Percentiles rank a stretch among this genome's conserved stretches.
These are phyloP conservation scores for Aeschynomene evenia DNA, from an alignment of 306 rosid species.

Conservation along the genomic window DNA sequence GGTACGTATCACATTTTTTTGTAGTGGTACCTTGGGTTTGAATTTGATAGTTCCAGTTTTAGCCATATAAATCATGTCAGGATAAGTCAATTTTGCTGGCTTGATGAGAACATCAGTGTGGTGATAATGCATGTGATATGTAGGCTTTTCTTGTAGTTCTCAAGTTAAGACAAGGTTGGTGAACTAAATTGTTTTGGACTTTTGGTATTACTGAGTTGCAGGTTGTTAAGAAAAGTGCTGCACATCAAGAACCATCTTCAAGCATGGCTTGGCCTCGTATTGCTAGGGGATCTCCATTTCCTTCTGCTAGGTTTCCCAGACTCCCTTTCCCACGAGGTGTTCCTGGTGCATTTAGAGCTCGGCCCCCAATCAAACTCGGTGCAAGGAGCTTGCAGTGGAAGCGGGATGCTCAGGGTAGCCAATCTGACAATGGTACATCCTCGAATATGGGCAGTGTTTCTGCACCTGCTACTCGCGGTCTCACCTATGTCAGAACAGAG, in stretches of 20 bases:
- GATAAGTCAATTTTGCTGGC: background rate
- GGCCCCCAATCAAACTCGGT: slow-evolving; percentile 62
- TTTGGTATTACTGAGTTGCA: slow-evolving; percentile 38
- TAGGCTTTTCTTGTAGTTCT: background rate
- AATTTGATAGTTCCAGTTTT: background rate
- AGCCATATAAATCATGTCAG: background rate
- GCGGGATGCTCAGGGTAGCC: slow-evolving; percentile 64
- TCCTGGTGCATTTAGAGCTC: slow-evolving; percentile 67
- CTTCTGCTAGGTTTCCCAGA: slow-evolving; percentile 67
- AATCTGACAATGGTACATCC: slow-evolving; percentile 49
- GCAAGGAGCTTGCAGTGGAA: slow-evolving; percentile 96
- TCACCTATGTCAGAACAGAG: slow-evolving; percentile 83
- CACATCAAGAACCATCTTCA: slow-evolving; percentile 61
- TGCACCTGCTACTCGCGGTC: slow-evolving; percentile 57
- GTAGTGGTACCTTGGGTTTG: background rate
- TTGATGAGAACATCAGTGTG: background rate
- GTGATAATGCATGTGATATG: background rate
- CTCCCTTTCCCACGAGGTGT: slow-evolving; percentile 72
- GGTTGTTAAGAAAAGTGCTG: slow-evolving; percentile 76
- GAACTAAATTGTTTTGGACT: slow-evolving; percentile 1
- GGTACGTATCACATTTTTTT: too few relatives aligned
- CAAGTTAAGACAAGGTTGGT: background rate
- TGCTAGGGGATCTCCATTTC: slow-evolving; percentile 55
- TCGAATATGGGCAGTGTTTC: slow-evolving; percentile 31
- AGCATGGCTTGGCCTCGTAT: slow-evolving; percentile 62